Percentiles rank a stretch among this genome's conserved stretches.
phyloP scores from a whole-genome alignment of 1,139 yeast species.

The Magnusiomyces ingens region DNA sequence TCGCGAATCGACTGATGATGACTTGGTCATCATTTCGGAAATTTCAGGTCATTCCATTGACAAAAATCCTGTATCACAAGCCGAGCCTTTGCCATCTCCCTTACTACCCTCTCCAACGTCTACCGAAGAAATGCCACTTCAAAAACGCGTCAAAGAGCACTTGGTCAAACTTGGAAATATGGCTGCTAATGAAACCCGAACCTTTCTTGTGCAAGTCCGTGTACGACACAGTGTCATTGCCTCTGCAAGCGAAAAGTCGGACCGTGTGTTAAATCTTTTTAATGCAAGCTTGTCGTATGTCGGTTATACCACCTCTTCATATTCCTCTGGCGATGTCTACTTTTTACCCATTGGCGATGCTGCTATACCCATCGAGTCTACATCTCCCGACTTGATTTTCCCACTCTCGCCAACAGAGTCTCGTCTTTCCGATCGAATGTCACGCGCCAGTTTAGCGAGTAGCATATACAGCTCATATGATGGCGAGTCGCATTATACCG shows the following conservation, averaged over 20 bases:
- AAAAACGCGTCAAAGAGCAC: slow-evolving; percentile 4
- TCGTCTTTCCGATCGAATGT: neutral
- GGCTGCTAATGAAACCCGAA: slow-evolving; percentile 19
- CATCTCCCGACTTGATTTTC: neutral
- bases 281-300: neutral
- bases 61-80: neutral
- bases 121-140: slow-evolving; percentile 3
- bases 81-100: slow-evolving; percentile 2
- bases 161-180: slow-evolving; percentile 19
- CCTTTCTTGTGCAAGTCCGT: slow-evolving; percentile 20
- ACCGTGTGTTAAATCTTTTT: neutral
- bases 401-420: neutral
- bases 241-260: neutral
- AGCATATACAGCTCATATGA: neutral
- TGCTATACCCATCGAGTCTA: slow-evolving; percentile 7
- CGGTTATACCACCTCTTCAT: neutral
- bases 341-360: slow-evolving; percentile 11
- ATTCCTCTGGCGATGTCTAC: neutral
- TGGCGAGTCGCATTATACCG: neutral
- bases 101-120: slow-evolving; percentile 4
- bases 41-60: neutral
- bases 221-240: slow-evolving; percentile 10
- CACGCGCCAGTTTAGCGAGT: neutral
- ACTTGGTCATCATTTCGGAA: neutral
- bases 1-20: neutral